Percentiles rank a stretch among this genome's conserved stretches.
Conservation (phyloP, 1,139 yeast genomes). For the Sporopachydermia cereana region DNA sequence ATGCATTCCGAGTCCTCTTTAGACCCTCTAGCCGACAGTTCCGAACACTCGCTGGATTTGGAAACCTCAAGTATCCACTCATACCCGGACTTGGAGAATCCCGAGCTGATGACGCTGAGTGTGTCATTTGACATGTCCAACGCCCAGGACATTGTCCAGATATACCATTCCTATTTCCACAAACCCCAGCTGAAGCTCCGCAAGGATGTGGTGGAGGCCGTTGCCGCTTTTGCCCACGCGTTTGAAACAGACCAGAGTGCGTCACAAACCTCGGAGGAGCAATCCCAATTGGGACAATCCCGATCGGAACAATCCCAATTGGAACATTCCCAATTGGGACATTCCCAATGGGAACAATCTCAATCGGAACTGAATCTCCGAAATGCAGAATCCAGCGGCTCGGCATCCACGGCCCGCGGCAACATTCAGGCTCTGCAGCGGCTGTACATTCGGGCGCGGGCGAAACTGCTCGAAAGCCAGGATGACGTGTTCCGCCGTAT, state of each 20-base stretch:
- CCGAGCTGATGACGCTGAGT: not conserved
- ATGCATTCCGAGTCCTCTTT: constrained; percentile 17
- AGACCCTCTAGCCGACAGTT: constrained; percentile 6
- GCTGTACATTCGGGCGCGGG: constrained; percentile 38
- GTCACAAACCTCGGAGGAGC: too few species aligned
- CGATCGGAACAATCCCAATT: too few species aligned
- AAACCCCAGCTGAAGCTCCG: constrained; percentile 22
- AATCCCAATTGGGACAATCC: too few species aligned
- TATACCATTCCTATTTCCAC: constrained; percentile 34
- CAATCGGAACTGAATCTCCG: not conserved
- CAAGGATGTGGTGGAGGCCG: constrained; percentile 20
- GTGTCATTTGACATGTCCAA: constrained; percentile 2
- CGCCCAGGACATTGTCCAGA: constrained; percentile 24
- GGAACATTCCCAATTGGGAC: too few species aligned
- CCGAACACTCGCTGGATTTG: not conserved
- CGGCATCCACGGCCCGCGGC: constrained; percentile 18
- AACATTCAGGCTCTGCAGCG: constrained; percentile 11
- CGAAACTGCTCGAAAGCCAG: constrained; percentile 46
- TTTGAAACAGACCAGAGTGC: constrained; percentile 6
- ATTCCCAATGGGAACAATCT: too few species aligned
- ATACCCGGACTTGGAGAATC: not conserved
- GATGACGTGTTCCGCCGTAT: constrained; percentile 36
- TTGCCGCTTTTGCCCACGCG: constrained; percentile 23
- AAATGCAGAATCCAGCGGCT: constrained; percentile 12
- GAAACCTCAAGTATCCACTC: not conserved